Evolutionary conservation across 106 monocot genomes (phyloP).

Genomic region (Dioscorea zingiberensis): DNA sequence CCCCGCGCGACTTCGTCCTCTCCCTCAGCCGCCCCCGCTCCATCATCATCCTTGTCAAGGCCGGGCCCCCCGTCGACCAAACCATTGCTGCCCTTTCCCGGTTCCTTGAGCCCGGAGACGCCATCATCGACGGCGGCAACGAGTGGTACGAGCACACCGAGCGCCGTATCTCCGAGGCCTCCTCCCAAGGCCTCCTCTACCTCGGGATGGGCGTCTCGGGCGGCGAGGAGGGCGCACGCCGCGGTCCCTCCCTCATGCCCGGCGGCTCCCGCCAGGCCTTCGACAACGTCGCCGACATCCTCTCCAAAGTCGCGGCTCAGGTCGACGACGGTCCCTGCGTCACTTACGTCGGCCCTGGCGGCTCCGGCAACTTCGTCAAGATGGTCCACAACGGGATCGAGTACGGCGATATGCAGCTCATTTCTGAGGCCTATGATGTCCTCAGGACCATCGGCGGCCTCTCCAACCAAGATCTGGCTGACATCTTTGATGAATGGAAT

Average conservation of each 20-base stretch:
- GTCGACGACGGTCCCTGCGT: slow-evolving; percentile 12
- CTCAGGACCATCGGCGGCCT: slow-evolving; percentile 2
- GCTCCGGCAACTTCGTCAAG: slow-evolving; percentile 8
- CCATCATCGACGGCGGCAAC: slow-evolving; percentile 10
- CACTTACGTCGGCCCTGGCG: slow-evolving; percentile 6
- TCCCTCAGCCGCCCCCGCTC: slow-evolving; percentile 9
- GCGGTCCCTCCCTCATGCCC: slow-evolving; percentile 8
- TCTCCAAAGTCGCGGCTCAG: slow-evolving; percentile 4
- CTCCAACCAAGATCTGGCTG: slow-evolving; percentile 1
- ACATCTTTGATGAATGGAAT: slow-evolving; percentile 12
- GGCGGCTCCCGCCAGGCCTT: slow-evolving; percentile 6
- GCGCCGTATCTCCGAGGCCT: neutral
- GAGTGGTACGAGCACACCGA: slow-evolving; percentile 16
- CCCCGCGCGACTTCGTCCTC: slow-evolving; percentile 11
- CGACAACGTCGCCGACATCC: slow-evolving; percentile 3
- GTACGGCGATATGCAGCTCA: slow-evolving; percentile 12
- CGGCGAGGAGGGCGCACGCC: slow-evolving; percentile 4
- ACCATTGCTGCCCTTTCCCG: slow-evolving; percentile 4
- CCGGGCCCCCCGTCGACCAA: slow-evolving; percentile 9
- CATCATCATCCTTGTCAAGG: slow-evolving; percentile 8
- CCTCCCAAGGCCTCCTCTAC: slow-evolving; percentile 1
- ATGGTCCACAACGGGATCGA: slow-evolving; percentile 14
- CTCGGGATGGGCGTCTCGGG: slow-evolving; percentile 12
- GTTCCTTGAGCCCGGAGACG: slow-evolving; percentile 2
- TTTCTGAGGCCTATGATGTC: slow-evolving; percentile 9